Evolutionary conservation across 495 filamentous ascomycete genomes (phyloP), one percentile per base, ranked within the genome.

Genomic region (Talaromyces nanjingensis): DNA sequence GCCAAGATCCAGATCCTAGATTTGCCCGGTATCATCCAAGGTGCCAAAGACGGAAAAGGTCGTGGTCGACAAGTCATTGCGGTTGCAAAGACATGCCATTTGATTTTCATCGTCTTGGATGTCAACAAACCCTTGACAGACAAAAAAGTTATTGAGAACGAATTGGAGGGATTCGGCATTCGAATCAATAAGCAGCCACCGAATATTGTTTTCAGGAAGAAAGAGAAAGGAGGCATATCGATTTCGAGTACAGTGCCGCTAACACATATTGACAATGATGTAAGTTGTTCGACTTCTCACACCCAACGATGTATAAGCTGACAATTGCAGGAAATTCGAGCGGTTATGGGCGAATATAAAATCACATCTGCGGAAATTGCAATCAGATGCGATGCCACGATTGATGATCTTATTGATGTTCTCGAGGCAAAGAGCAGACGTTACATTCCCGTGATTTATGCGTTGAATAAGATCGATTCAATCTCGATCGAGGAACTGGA

Each of bases 1-100:
- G 94, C 94, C 37, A 96, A 96, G 70, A 91, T 98, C 69, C 94
- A 98, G 76, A 98, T 98, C 84, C 88, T 98, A 52, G 94, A 98
- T 86, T 83, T 98, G 68, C 94, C 94, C 8, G 94, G 94, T 86
- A 98, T 98, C 71, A 98, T 98, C 67, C 89, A 98, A 77, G 94
- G 94, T 70, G 94, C 94, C 63, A 98, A 98, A 76, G 94, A 98
- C 75, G 94, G 94, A 62, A 96, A 97, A 75, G 94, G 94, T 81
- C 89, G 94, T 82, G 94, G 94, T 83, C 88, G 96, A 68, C 94
- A 98, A 76, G 94, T 98, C 68, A 98, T 98, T 82, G 93, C 94
- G 18, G 94, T 98, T 59, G 92, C 96, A 59, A 98, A 98, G 82
- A 98, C 93, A 42, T 98, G 94, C 79, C 90, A 98, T 81, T 79